Evolutionary conservation across 768 basidiomycete species (phyloP).

Genomic region (Tulasnella calospora): DNA sequence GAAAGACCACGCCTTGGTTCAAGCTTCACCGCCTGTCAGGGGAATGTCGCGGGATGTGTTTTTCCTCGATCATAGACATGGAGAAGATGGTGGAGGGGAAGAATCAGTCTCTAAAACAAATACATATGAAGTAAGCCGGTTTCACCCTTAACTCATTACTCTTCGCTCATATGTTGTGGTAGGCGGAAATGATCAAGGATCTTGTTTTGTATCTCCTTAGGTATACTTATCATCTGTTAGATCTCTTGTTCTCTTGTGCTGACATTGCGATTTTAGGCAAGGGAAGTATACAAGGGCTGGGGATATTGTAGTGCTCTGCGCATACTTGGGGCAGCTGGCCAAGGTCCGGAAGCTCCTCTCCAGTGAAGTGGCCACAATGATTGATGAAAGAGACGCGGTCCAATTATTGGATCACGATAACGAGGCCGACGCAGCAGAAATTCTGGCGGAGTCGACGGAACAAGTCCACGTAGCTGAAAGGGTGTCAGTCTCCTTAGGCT

Average conservation of each 20-base stretch:
- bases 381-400: too few relatives aligned
- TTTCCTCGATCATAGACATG: slow-evolving; percentile 53
- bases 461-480: too few relatives aligned
- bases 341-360: too few relatives aligned
- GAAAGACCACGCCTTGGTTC: slow-evolving; percentile 53
- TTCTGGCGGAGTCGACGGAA: slow-evolving; percentile 17
- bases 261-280: too few relatives aligned
- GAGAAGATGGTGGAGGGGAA: slow-evolving; percentile 35
- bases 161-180: not conserved
- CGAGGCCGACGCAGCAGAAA: too few relatives aligned
- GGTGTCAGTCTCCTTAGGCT: too few relatives aligned
- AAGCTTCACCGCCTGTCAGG: slow-evolving; percentile 49
- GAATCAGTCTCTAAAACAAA: slow-evolving; percentile 64
- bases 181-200: slow-evolving; percentile 48
- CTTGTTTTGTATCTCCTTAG: slow-evolving; percentile 50
- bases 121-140: slow-evolving; percentile 54
- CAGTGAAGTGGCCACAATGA: too few relatives aligned
- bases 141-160: not conserved
- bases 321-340: too few relatives aligned
- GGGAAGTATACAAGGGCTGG: too few relatives aligned
- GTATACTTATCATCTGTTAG: slow-evolving; percentile 26
- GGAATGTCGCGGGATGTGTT: slow-evolving; percentile 62
- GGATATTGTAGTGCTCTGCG: too few relatives aligned
- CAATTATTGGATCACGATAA: too few relatives aligned
- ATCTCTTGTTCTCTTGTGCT: not conserved